Base-by-base conservation (phyloP, 2,329 filamentous ascomycete genomes). In the Xylariaceae sp. region DNA sequence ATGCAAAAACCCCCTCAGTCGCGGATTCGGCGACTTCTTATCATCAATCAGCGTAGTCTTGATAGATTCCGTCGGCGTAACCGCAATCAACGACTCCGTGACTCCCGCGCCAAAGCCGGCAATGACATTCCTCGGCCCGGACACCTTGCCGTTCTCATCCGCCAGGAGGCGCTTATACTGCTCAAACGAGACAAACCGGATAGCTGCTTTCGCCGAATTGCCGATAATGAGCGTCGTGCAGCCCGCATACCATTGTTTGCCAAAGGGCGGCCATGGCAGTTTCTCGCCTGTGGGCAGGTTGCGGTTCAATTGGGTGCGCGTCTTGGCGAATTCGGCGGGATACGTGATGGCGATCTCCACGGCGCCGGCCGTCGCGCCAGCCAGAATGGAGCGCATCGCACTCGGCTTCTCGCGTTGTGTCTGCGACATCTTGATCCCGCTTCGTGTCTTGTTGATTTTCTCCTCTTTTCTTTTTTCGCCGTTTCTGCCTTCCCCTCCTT, bases 21-120 rank as follows among this genome's bases (percentile, higher is more conserved):
- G 85, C 35, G 94, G 94, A 39, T 89, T 89, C 31, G 83, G 78
- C 3, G 82, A 80, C 76, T 99, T 99, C 65, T 89, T 87, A 73
- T 99, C 94, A 69, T 99, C 94, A 68, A 99, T 97, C 81, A 99
- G 76, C 64, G 95, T 95, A 49, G 94, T 99, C 79, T 99, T 99
- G 74, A 99, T 96, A 67, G 89, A 95, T 75, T 99, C 94, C 56
- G 95, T 96, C 0, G 94, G 94, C 35, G 94, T 99, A 35, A 99
- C 94, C 8, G 94, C 94, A 2, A 99, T 75, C 50, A 96, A 74
- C 3, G 89, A 95, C 75, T 99, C 94, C 2, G 92, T 97, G 50
- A 95, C 88, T 54, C 94, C 94, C 6, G 94, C 94, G 56, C 92
- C 89, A 68, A 99, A 96, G 2, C 94, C 94, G 41, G 91, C 91